Evolutionary conservation across 306 rosid species (phyloP).

Genomic region (Dryas alaskensis): DNA sequence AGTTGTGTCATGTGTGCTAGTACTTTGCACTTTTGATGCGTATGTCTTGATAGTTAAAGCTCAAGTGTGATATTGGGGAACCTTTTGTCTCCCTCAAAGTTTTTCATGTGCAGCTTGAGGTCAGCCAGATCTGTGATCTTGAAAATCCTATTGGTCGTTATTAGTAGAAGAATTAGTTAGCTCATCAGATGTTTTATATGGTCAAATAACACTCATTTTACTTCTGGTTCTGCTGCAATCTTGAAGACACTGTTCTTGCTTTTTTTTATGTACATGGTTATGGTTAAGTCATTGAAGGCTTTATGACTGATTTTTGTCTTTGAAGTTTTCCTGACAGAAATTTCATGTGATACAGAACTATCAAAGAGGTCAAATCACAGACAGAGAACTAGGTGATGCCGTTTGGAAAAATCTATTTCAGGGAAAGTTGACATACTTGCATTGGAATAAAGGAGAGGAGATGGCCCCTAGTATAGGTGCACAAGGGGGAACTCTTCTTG

Average conservation of each 20-base stretch:
- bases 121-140: slow-evolving; percentile 3
- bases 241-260: not conserved
- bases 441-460: slow-evolving; percentile 79
- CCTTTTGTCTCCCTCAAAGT: not conserved
- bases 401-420: slow-evolving; percentile 52
- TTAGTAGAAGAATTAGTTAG: not conserved
- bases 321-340: slow-evolving; percentile 22
- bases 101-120: not conserved
- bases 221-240: slow-evolving; percentile 16
- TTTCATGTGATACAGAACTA: slow-evolving; percentile 49
- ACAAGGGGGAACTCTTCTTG: slow-evolving; percentile 72
- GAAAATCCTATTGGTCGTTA: not conserved
- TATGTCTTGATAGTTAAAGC: slow-evolving; percentile 9
- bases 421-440: slow-evolving; percentile 77
- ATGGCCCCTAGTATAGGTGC: slow-evolving; percentile 71
- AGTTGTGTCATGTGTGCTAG: slow-evolving; percentile 15
- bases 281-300: slow-evolving; percentile 1
- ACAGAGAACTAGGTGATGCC: slow-evolving; percentile 42
- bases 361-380: slow-evolving; percentile 57
- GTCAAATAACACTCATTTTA: not conserved
- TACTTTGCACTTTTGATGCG: not conserved
- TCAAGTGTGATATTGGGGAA: slow-evolving; percentile 5
- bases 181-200: slow-evolving; percentile 7
- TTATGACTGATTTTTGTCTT: not conserved
- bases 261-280: slow-evolving; percentile 6